Conservation (phyloP, 2,329 filamentous ascomycete genomes). For the Apiospora marii region DNA sequence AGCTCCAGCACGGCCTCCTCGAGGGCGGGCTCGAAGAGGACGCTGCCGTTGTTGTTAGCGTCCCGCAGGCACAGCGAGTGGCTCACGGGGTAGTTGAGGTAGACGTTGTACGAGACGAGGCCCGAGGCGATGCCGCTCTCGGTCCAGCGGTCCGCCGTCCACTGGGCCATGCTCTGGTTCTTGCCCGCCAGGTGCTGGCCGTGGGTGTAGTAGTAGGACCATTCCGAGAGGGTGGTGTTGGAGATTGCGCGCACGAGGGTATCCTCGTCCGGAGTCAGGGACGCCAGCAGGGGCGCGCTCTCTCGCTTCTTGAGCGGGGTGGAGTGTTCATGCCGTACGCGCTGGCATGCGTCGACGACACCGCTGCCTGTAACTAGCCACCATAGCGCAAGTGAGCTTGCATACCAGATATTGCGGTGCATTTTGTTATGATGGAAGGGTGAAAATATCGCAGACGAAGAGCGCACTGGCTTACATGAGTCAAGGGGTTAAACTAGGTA, state of each 20-base stretch:
- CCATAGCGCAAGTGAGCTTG: background rate
- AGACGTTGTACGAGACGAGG: constrained; percentile 41
- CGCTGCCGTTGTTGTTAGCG: constrained; percentile 41
- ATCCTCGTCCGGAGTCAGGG: constrained; percentile 38
- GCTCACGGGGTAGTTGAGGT: constrained; percentile 59
- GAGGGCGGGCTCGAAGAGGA: constrained; percentile 68
- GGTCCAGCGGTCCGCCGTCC: constrained; percentile 41
- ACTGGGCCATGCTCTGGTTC: constrained; percentile 41
- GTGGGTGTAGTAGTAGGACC: constrained; percentile 45
- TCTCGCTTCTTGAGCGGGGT: constrained; percentile 32
- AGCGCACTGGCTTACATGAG: background rate
- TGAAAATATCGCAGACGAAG: background rate
- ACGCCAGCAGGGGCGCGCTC: constrained; percentile 30
- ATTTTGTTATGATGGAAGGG: background rate
- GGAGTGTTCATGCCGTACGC: constrained; percentile 16
- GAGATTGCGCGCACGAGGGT: constrained; percentile 39
- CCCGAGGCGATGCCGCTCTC: constrained; percentile 41
- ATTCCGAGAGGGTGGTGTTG: constrained; percentile 40
- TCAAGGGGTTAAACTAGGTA: background rate
- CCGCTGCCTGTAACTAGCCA: background rate
- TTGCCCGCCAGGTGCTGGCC: constrained; percentile 42
- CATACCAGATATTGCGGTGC: background rate
- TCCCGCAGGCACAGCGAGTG: constrained; percentile 55
- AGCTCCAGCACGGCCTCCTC: constrained; percentile 77
- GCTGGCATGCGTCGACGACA: constrained; percentile 23